Base-by-base conservation (phyloP, 306 rosid genomes). In the Prunus mume region DNA sequence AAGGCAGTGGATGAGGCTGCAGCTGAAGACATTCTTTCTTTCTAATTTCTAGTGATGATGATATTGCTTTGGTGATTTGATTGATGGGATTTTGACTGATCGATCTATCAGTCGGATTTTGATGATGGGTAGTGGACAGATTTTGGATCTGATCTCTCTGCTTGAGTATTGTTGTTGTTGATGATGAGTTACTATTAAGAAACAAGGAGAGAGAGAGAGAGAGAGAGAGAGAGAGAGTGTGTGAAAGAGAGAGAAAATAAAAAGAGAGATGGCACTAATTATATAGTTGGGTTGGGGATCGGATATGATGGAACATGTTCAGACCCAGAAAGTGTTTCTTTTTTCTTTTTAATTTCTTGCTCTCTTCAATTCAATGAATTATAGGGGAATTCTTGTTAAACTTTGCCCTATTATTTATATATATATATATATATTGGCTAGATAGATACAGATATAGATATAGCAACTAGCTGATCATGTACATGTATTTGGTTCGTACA, bases 31-130 rank as follows among this genome's bases (percentile, higher is more conserved):
- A 73, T 73, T 73, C 64, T 25, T 60, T 60, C 45, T 22, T 69
- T 38, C 22, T 73, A n/a, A 12, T 12, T 63, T 63, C 46, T 17
- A 30, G 34, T 14, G 10, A 22, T 27, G 43, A 63, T 30, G 6
- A 63, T 63, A 7, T 17, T 63, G 46, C 84, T 86, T 80, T 88
- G 17, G 17, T 73, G 97, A 90, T 90, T 87, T 82, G 88, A 82
- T 83, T 85, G 98, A 93, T 93, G 91, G 91, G 96, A 88, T 81
- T 63, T 63, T 83, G 97, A 90, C 93, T 82, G 83, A 81, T 91
- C 81, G 90, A 87, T 88, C 83, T 79, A 79, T 84, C 85, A 89
- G 82, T 79, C 69, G 85, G 85, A 43, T 75, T 75, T 71, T 45
- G 83, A 72, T 69, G 89, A 81, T 80, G 47, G 90, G 25, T 74